These are phyloP conservation scores for Carex sylvatica DNA, from an alignment of 202 grass and related monocot genomes.

Conservation along the genomic window DNA sequence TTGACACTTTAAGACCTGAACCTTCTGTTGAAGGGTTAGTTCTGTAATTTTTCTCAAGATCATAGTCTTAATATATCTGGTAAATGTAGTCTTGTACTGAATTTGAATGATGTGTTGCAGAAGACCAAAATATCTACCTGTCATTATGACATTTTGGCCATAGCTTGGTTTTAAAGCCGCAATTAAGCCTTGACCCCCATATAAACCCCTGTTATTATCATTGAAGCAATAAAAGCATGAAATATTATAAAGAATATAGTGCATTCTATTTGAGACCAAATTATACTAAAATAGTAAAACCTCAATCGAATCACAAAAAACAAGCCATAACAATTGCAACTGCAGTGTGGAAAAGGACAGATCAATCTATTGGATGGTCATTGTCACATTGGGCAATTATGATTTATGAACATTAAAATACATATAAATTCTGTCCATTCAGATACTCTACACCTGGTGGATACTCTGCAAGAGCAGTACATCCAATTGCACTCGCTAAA, in stretches of 20 bases:
- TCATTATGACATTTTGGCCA: background rate
- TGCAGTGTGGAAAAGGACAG: background rate
- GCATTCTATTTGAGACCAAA: background rate
- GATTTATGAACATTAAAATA: background rate
- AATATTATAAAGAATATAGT: background rate
- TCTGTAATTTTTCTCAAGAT: constrained; percentile 8
- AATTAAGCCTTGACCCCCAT: background rate
- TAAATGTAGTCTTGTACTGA: background rate
- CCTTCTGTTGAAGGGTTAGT: constrained; percentile 85
- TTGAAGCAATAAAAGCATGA: background rate
- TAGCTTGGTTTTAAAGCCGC: background rate
- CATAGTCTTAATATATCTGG: background rate
- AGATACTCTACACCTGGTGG: constrained; percentile 95
- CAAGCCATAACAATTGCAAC: background rate
- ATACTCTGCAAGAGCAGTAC: constrained; percentile 93
- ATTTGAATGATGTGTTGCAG: background rate
- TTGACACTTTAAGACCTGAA: constrained; percentile 80
- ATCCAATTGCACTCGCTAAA: constrained; percentile 92
- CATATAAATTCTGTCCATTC: background rate
- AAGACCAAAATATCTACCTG: background rate
- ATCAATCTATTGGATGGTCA: background rate
- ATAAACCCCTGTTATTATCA: background rate
- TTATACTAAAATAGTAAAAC: background rate
- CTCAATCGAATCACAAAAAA: background rate
- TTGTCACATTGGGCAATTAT: background rate